phyloP scores from a whole-genome alignment of 345 rosid species.

The Geranium brycei region DNA sequence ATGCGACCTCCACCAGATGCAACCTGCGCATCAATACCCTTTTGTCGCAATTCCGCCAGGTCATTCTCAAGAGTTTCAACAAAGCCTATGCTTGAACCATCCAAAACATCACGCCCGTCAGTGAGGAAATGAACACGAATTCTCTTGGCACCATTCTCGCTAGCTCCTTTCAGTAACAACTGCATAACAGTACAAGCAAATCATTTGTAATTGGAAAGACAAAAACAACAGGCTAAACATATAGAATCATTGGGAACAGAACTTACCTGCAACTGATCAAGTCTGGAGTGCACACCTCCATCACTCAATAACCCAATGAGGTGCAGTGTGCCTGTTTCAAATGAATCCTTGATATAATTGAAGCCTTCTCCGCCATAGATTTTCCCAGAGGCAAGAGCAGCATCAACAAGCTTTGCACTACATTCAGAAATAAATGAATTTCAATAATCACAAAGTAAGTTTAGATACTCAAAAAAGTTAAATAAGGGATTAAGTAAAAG shows the following conservation, averaged over 20 bases:
- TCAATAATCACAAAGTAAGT: not conserved
- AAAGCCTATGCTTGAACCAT: slow-evolving; percentile 80
- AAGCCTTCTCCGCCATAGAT: slow-evolving; percentile 79
- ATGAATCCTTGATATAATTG: slow-evolving; percentile 48
- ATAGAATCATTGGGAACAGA: not conserved
- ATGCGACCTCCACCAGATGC: slow-evolving; percentile 99
- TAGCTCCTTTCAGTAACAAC: slow-evolving; percentile 77
- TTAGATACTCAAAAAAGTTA: not conserved
- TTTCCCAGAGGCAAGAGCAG: slow-evolving; percentile 86
- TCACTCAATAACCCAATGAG: slow-evolving; percentile 88
- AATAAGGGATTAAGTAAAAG: not conserved
- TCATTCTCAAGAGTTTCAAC: slow-evolving; percentile 74
- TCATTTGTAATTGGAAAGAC: not conserved
- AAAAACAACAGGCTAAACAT: not conserved
- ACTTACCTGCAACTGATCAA: slow-evolving; percentile 74
- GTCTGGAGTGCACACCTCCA: slow-evolving; percentile 95
- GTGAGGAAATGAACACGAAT: slow-evolving; percentile 85
- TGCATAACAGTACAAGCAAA: slow-evolving; percentile 15
- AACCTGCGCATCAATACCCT: slow-evolving; percentile 76
- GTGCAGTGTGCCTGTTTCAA: slow-evolving; percentile 55
- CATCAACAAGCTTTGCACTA: slow-evolving; percentile 89
- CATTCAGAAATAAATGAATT: slow-evolving; percentile 11
- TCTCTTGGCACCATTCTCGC: slow-evolving; percentile 76
- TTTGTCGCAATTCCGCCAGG: slow-evolving; percentile 40
- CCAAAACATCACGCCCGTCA: slow-evolving; percentile 96